A percentile compares a stretch with the other conserved stretches of the same genome.
phyloP scores from a whole-genome alignment of 108 stramenopile species.

The Cyclotella cryptica region DNA sequence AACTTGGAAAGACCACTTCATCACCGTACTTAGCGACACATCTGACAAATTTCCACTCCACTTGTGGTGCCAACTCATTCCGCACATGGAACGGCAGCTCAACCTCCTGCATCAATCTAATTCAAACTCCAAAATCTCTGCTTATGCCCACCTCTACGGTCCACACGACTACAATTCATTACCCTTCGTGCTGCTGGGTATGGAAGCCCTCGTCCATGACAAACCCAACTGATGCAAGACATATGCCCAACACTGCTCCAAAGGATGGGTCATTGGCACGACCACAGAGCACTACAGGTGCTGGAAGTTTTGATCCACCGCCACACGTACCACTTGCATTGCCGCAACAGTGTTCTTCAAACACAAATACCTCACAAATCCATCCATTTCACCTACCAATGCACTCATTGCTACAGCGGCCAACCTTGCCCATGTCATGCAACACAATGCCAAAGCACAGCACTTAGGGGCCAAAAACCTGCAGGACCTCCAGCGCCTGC shows the following conservation, averaged over 20 bases:
- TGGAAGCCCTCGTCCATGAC: slow-evolving; percentile 22
- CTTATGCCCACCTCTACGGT: slow-evolving; percentile 20
- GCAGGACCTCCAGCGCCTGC: no score
- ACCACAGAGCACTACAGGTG: no score
- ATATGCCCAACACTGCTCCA: slow-evolving; percentile 10
- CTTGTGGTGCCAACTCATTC: slow-evolving; percentile 48
- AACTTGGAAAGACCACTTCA: slow-evolving; percentile 57
- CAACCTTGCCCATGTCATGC: no score
- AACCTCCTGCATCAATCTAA: slow-evolving; percentile 47
- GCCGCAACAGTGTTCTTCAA: no score
- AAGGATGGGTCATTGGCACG: slow-evolving; percentile 23
- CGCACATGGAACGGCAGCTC: slow-evolving; percentile 35
- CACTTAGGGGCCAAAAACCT: no score
- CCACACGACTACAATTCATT: slow-evolving; percentile 41
- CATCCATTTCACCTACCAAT: no score
- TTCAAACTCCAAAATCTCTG: slow-evolving; percentile 32
- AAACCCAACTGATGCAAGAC: slow-evolving; percentile 24
- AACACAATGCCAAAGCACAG: no score
- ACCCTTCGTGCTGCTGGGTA: slow-evolving; percentile 52
- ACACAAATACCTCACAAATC: no score
- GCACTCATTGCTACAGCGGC: no score
- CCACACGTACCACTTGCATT: no score
- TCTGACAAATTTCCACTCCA: slow-evolving; percentile 40
- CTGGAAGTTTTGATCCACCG: no score
- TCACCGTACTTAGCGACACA: slow-evolving; percentile 37